Conservation (phyloP, 2,329 filamentous ascomycete genomes). For the Pestalotiopsis fici region DNA sequence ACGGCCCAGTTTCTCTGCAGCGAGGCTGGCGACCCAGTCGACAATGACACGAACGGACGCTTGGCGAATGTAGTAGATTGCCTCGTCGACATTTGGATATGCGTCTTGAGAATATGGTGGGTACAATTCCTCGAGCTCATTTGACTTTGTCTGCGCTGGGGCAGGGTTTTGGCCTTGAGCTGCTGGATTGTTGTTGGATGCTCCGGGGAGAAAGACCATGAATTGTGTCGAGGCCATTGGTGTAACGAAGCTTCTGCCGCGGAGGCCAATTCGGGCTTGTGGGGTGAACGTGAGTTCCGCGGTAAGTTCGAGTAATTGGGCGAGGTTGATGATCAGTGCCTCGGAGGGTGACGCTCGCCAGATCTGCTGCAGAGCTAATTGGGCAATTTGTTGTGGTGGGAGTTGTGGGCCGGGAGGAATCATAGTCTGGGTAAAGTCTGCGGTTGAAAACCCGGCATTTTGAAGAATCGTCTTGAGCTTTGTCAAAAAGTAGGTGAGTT, state of each 20-base stretch:
- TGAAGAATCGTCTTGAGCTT: conserved; percentile 44
- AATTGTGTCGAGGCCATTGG: conserved; percentile 48
- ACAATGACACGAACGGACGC: conserved; percentile 35
- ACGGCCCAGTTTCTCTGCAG: conserved; percentile 14
- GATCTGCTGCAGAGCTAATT: conserved; percentile 20
- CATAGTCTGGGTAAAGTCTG: background rate
- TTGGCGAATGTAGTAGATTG: conserved; percentile 47
- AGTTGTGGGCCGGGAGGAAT: conserved; percentile 19
- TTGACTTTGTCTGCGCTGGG: background rate
- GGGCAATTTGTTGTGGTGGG: conserved; percentile 22
- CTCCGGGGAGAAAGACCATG: conserved; percentile 30
- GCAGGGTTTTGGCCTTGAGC: background rate
- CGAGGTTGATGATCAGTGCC: conserved; percentile 43
- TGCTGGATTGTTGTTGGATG: background rate
- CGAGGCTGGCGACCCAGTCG: conserved; percentile 16
- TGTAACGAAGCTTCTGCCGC: conserved; percentile 43
- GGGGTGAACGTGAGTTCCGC: conserved; percentile 49
- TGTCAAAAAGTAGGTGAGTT: conserved; percentile 43
- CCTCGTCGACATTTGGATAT: conserved; percentile 45
- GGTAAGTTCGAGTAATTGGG: conserved; percentile 40
- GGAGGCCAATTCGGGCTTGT: conserved; percentile 41
- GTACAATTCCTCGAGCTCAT: conserved; percentile 38
- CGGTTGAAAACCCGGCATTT: conserved; percentile 40
- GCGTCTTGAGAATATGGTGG: conserved; percentile 39
- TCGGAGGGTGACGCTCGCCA: conserved; percentile 44